Base-by-base conservation (phyloP, 192 early-diverging fungal genomes). In the Podila epigama region DNA sequence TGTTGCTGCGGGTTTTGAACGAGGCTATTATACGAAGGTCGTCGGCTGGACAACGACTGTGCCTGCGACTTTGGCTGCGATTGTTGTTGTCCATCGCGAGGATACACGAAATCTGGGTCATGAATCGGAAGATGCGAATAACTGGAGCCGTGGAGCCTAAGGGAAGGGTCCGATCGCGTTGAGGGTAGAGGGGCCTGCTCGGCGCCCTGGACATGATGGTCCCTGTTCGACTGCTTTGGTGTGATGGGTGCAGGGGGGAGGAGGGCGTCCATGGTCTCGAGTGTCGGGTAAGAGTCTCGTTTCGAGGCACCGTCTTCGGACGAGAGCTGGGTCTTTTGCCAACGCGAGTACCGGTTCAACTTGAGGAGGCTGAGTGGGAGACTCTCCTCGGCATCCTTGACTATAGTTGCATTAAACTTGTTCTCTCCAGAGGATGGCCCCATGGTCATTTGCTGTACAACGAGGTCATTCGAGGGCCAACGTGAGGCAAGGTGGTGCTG, bases 301-400 rank as follows among this genome's bases (percentile, higher is more conserved):
- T 75, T 67, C 4, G 52, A 54, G 29, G 58, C 9, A 15, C 51
- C 70, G 34, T 59, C 71, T 29, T 51, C 59, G 4, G 71, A 75
- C 5, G 71, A 67, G 29, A 75, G 64, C 52, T 75, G 71, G 10
- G 71, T 75, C 52, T 56, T 75, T 60, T 61, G 63, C 71, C 71
- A 75, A 18, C 71, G 58, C 1, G 63, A 52, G 15, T 28, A 53
- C 5, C 64, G 50, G 10, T 37, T 35, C 2, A 28, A 27, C 39
- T 56, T 22, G 37, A 60, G 39, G 22, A 50, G 36, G 5, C 50
- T 50, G 8, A 44, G 51, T 1, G 40, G 58, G 27, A 29, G 40
- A 39, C 4, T 25, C 36, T 59, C 58, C 7, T 59, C 32, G 5
- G 58, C 37, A 8, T 60, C 44, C 9, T 28, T 20, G 32, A n/a